Conservation (phyloP, 495 filamentous ascomycete genomes). For the Lasiosphaeria hispida region DNA sequence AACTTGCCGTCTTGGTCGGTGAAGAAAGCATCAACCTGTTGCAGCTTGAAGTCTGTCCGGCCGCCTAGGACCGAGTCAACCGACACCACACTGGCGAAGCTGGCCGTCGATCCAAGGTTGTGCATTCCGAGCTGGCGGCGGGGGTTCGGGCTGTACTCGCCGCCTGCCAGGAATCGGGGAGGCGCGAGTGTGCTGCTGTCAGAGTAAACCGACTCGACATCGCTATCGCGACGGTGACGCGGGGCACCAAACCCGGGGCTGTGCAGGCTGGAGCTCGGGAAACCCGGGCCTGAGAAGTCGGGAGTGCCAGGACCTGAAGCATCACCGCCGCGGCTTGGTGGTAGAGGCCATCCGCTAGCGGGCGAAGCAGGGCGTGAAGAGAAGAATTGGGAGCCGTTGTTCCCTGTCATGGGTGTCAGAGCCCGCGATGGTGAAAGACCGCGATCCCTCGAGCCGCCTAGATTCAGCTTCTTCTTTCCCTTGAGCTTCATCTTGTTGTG, state of each 20-base stretch:
- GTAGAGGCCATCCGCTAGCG: slow-evolving; percentile 1
- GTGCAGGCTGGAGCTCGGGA: not conserved
- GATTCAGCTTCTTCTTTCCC: slow-evolving; percentile 3
- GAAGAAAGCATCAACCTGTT: slow-evolving; percentile 63
- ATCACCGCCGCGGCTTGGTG: not conserved
- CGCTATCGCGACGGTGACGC: slow-evolving; percentile 1
- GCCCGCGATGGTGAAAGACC: not conserved
- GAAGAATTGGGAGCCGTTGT: slow-evolving; percentile 1
- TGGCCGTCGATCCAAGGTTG: not conserved
- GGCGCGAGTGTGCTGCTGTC: slow-evolving; percentile 12
- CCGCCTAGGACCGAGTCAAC: slow-evolving; percentile 13
- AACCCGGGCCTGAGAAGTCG: not conserved
- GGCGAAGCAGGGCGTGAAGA: slow-evolving; percentile 8
- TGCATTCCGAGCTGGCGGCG: no score
- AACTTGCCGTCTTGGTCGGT: slow-evolving; percentile 56
- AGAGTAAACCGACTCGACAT: slow-evolving; percentile 10
- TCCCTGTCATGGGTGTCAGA: not conserved
- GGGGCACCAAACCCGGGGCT: not conserved
- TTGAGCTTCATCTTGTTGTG: slow-evolving; percentile 19
- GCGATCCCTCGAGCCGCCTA: not conserved
- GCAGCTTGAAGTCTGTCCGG: slow-evolving; percentile 37
- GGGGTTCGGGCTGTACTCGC: slow-evolving; percentile 2
- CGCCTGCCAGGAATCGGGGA: slow-evolving; percentile 6
- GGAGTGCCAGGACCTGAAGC: not conserved
- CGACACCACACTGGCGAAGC: slow-evolving; percentile 12